Evolutionary conservation across 805 yeast genomes (phyloP).

Genomic region (Kuraishia hungarica): DNA sequence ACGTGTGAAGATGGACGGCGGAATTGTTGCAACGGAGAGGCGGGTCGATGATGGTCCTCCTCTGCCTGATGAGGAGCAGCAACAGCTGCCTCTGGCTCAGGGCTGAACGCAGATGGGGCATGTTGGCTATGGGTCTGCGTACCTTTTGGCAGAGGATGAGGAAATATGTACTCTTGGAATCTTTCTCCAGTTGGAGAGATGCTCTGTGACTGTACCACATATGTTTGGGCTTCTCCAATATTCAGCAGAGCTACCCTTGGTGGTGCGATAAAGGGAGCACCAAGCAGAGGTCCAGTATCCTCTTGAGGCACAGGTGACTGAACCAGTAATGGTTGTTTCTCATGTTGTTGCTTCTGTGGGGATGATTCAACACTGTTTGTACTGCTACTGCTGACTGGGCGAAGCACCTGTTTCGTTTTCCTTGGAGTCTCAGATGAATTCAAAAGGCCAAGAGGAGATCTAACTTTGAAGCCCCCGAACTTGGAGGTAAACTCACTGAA

Average conservation of each 20-base stretch:
- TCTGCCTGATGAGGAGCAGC: not conserved
- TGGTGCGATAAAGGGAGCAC: not conserved
- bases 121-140: not conserved
- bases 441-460: not conserved
- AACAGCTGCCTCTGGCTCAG: not conserved
- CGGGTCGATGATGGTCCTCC: too few species aligned
- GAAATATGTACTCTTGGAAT: not conserved
- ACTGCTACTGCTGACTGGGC: not conserved
- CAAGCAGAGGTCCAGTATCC: not conserved
- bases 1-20: not conserved
- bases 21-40: not conserved
- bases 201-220: not conserved
- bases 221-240: not conserved
- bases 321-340: not conserved
- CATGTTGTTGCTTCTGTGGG: not conserved
- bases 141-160: not conserved
- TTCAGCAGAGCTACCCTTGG: not conserved
- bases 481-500: conserved; percentile 7
- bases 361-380: not conserved
- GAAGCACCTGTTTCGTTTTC: not conserved
- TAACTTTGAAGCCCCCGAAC: conserved; percentile 1
- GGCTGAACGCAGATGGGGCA: not conserved
- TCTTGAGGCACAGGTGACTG: not conserved
- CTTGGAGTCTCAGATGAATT: not conserved
- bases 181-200: not conserved